Conservation (phyloP, 2,329 filamentous ascomycete species). For the Monosporascus sp. region DNA sequence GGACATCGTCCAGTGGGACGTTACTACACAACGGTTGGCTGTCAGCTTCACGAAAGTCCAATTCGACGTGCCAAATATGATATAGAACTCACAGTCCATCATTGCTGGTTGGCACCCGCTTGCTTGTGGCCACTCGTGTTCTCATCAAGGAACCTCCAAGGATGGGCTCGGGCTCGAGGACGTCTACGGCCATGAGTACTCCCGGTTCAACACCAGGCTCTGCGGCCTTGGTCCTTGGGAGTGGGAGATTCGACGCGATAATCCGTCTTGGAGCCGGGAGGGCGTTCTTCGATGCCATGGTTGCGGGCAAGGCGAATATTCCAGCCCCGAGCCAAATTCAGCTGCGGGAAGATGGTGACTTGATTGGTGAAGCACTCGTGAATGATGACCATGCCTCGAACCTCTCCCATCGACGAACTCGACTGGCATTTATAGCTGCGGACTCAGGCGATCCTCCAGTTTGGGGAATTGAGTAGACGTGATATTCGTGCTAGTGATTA, state of each 20-base stretch:
- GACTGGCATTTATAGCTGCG: background rate
- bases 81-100: slow-evolving; percentile 21
- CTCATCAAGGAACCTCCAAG: slow-evolving; percentile 12
- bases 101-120: slow-evolving; percentile 19
- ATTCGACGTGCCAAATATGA: background rate
- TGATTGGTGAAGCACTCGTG: background rate
- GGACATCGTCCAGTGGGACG: slow-evolving; percentile 21
- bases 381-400: background rate
- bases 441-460: background rate
- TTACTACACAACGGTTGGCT: slow-evolving; percentile 6
- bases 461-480: too few species aligned
- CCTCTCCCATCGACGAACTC: background rate
- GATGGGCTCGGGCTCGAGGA: slow-evolving; percentile 15
- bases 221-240: slow-evolving; percentile 6
- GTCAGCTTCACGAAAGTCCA: background rate
- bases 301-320: background rate
- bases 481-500: too few species aligned
- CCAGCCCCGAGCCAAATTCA: too few species aligned
- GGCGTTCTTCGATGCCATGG: background rate
- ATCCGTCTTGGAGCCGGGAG: slow-evolving; percentile 19
- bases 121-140: slow-evolving; percentile 18
- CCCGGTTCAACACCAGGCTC: slow-evolving; percentile 17
- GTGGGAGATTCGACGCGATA: slow-evolving; percentile 19
- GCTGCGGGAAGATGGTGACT: background rate
- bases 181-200: slow-evolving; percentile 22